Percentiles rank a stretch among this genome's conserved stretches.
Conservation (phyloP, 257 asterid genomes). For the Haberlea rhodopensis region DNA sequence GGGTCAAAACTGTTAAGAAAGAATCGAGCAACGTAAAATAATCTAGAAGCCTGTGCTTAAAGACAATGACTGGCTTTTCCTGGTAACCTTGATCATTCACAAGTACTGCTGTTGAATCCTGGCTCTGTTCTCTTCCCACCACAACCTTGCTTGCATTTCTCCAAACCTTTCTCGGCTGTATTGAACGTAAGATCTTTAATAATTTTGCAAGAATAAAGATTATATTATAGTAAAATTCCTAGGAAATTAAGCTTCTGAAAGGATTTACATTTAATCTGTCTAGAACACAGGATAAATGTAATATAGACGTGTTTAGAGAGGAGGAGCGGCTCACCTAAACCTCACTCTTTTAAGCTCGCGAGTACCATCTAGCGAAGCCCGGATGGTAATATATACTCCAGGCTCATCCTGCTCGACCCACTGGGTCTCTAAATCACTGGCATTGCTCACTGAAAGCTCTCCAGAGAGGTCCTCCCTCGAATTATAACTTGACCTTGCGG, state of each 20-base stretch:
- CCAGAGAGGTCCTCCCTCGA: slow-evolving; percentile 83
- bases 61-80: neutral
- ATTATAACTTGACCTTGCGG: slow-evolving; percentile 62
- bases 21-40: neutral
- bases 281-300: neutral
- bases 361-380: slow-evolving; percentile 74
- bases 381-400: slow-evolving; percentile 92
- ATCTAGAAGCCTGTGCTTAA: neutral
- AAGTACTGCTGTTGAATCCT: slow-evolving; percentile 55
- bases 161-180: slow-evolving; percentile 60
- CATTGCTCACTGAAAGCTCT: slow-evolving; percentile 88
- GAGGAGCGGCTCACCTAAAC: slow-evolving; percentile 62
- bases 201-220: too few relatives aligned
- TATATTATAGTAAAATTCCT: too few relatives aligned
- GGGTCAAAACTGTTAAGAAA: too few relatives aligned
- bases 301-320: neutral
- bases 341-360: slow-evolving; percentile 95
- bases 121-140: slow-evolving; percentile 61
- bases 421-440: slow-evolving; percentile 83
- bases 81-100: slow-evolving; percentile 17
- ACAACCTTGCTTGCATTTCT: slow-evolving; percentile 55
- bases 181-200: neutral
- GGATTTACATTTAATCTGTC: too few relatives aligned
- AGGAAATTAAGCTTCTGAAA: too few relatives aligned
- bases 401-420: slow-evolving; percentile 99